Evolutionary conservation across 805 yeast genomes (phyloP).

Genomic region (Isabelozyma rhagii): DNA sequence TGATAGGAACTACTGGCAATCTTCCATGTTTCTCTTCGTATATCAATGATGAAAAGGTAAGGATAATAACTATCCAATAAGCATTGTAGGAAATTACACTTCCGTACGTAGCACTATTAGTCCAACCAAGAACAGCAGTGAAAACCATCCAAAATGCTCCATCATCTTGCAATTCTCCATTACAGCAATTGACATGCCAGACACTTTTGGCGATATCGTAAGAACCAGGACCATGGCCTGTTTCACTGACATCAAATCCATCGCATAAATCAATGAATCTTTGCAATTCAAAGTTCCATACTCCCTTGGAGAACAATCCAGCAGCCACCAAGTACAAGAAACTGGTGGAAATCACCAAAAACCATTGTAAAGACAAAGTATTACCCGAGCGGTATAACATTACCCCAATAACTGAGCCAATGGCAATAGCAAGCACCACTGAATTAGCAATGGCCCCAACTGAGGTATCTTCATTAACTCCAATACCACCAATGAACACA

Average conservation of each 20-base stretch:
- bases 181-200: slow-evolving; percentile 48
- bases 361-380: slow-evolving; percentile 40
- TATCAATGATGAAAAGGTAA: slow-evolving; percentile 26
- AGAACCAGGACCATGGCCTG: slow-evolving; percentile 46
- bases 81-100: slow-evolving; percentile 34
- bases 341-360: slow-evolving; percentile 35
- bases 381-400: slow-evolving; percentile 39
- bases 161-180: slow-evolving; percentile 40
- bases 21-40: slow-evolving; percentile 37
- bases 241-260: slow-evolving; percentile 41
- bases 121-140: slow-evolving; percentile 46
- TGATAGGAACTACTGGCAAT: slow-evolving; percentile 35
- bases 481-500: slow-evolving; percentile 42
- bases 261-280: slow-evolving; percentile 35
- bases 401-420: slow-evolving; percentile 34
- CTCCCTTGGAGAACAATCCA: slow-evolving; percentile 42
- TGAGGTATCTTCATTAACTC: slow-evolving; percentile 33
- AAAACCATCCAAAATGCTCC: slow-evolving; percentile 45
- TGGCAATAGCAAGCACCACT: slow-evolving; percentile 20
- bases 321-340: slow-evolving; percentile 44
- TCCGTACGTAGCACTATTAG: slow-evolving; percentile 44
- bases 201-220: slow-evolving; percentile 38
- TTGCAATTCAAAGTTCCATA: slow-evolving; percentile 43
- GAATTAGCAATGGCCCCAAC: slow-evolving; percentile 29
- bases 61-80: slow-evolving; percentile 35